A percentile compares a stretch with the other conserved stretches of the same genome.
phyloP scores from a whole-genome alignment of 768 basidiomycete genomes.

The Naganishia vishniacii region DNA sequence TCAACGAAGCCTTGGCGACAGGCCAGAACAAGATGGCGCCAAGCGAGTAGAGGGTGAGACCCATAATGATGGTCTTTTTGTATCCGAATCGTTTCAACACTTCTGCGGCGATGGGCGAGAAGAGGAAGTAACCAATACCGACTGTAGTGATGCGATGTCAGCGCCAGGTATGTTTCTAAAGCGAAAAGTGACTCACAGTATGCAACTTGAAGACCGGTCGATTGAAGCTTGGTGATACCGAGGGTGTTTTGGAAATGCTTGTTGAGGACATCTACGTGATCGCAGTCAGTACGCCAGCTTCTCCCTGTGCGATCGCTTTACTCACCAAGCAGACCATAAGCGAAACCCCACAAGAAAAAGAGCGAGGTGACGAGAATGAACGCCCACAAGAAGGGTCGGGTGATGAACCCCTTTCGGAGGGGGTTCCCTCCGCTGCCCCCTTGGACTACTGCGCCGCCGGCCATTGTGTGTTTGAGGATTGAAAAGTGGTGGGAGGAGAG shows the following conservation, averaged over 20 bases:
- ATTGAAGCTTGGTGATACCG: slow-evolving; percentile 63
- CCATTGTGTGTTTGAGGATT: slow-evolving; percentile 38
- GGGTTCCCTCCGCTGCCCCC: slow-evolving; percentile 43
- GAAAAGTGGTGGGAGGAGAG: slow-evolving; percentile 11
- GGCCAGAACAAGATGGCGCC: slow-evolving; percentile 38
- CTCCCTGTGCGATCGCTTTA: slow-evolving; percentile 10
- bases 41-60: slow-evolving; percentile 31
- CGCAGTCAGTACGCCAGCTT: not conserved
- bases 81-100: slow-evolving; percentile 36
- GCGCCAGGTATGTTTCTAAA: slow-evolving; percentile 40
- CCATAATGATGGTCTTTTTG: slow-evolving; percentile 35
- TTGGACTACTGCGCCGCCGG: slow-evolving; percentile 42
- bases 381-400: slow-evolving; percentile 49
- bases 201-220: slow-evolving; percentile 67
- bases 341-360: slow-evolving; percentile 29
- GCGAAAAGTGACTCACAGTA: slow-evolving; percentile 53
- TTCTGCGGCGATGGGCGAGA: slow-evolving; percentile 45
- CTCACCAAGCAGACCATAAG: slow-evolving; percentile 28
- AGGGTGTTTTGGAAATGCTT: slow-evolving; percentile 70
- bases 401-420: slow-evolving; percentile 41
- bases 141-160: slow-evolving; percentile 51
- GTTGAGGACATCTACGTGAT: slow-evolving; percentile 36
- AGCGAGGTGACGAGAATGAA: slow-evolving; percentile 27
- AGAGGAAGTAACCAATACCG: slow-evolving; percentile 57
- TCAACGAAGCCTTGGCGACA: slow-evolving; percentile 51